Evolutionary conservation across 768 basidiomycete genomes (phyloP), one percentile per base, ranked within the genome.

Genomic region (Grammothele lineata): DNA sequence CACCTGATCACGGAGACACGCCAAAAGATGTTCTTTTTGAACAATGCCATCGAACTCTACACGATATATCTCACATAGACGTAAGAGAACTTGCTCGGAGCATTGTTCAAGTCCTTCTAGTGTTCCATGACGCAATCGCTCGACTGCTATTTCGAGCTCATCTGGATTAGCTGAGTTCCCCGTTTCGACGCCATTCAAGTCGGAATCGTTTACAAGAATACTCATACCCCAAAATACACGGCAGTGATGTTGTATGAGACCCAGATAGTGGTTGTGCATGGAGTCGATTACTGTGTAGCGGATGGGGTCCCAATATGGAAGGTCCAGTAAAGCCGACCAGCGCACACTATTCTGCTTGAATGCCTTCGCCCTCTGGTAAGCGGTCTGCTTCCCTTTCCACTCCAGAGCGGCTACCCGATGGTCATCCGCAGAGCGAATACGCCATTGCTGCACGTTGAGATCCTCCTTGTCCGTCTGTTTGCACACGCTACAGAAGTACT

Each of bases 231-330:
- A 42, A 11, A 49, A n/a, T 11, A 22, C 22, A 8, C 48, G 37
- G 18, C 32, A 43, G 22, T 49, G 48, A 11, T n/a, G 14, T 21
- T 38, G 25, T 14, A 49, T 22, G n/a, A 49, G 37, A 12, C 68
- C 66, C 1, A 72, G 62, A 35, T 66, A 63, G 3, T 71, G 54
- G 22, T 59, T 63, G 52, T 75, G 73, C 71, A 73, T 73, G 8
- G 66, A 45, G 45, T 75, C 71, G 9, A 72, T 54, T 2, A 69
- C 57, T 15, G 62, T 43, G 41, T 53, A 66, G 7, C 45, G 41
- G 7, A 60, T 54, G 1, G 63, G 62, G 48, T 72, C 62, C 63
- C 70, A 74, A 51, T 75, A 75, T 1, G 65, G 63, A 6, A 75
- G 61, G 2, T 58, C 43, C 17, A 66, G 48, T 7, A 75, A 40